These are phyloP conservation scores for Tubosaeta sp. DNA, from an alignment of 768 basidiomycete genomes.

Conservation along the genomic window DNA sequence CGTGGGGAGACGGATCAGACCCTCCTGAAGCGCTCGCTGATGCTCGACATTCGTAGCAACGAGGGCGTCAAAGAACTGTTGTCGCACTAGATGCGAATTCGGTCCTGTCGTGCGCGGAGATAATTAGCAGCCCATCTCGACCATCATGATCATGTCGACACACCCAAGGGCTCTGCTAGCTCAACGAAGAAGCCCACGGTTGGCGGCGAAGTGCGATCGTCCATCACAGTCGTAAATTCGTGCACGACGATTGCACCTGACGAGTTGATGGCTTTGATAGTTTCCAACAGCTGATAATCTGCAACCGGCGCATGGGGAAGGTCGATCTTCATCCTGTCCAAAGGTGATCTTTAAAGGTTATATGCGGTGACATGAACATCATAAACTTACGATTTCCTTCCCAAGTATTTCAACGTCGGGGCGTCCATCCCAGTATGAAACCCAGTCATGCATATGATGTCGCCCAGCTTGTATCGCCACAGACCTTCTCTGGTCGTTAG, in stretches of 20 bases:
- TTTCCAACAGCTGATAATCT: constrained; percentile 10
- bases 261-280: not conserved
- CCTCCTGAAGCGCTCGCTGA: not conserved
- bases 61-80: constrained; percentile 7
- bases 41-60: not conserved
- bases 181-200: constrained; percentile 18
- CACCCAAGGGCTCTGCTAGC: constrained; percentile 8
- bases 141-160: not conserved
- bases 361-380: no score
- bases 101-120: constrained; percentile 1
- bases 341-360: not conserved
- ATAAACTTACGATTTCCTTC: constrained; percentile 17
- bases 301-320: constrained; percentile 2
- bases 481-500: constrained; percentile 20
- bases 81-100: not conserved
- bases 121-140: not conserved
- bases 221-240: constrained; percentile 8
- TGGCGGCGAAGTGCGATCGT: constrained; percentile 1
- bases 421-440: constrained; percentile 4
- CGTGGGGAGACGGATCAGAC: constrained; percentile 9
- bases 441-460: constrained; percentile 14
- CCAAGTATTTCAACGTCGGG: constrained; percentile 12
- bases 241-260: constrained; percentile 6
- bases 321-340: constrained; percentile 7
- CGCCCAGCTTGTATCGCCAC: constrained; percentile 23